Base-by-base conservation (phyloP, 2,329 filamentous ascomycete species). In the Colletotrichum tamarilloi region DNA sequence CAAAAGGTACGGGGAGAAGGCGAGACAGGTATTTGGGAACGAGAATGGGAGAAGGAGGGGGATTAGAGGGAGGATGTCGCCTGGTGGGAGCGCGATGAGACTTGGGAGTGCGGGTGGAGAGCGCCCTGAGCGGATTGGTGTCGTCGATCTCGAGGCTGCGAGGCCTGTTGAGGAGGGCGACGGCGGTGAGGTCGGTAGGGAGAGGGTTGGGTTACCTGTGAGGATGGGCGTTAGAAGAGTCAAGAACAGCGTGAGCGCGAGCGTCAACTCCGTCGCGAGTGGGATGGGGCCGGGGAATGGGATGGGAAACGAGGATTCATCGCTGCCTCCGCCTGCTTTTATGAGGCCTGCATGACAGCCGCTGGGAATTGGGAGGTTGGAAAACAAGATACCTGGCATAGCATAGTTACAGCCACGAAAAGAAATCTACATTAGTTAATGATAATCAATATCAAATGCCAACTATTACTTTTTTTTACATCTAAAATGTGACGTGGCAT, bases 81-180 rank as follows among this genome's bases (percentile, higher is more conserved):
- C 62, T 14, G 63, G 62, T 26, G 30, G 26, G 4, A 46, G 59
- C 32, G 49, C 62, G 24, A 32, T 56, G 6, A 30, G 62, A 24
- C 5, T 65, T 6, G 12, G 14, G 11, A 65, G 32, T 14, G 60
- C 38, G 14, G 56, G 32, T 12, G 30, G 35, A 14, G 53, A 60
- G 28, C 32, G n/a, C 32, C 32, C 62, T 11, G 32, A 14, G 4
- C 26, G 46, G 35, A 6, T 35, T 9, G 42, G 2, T 14, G 8
- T 22, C 12, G 46, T 56, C 4, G 70, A 73, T 28, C 5, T 73
- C 16, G 70, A 73, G 60, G 70, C 66, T 9, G 67, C 67, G 30
- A 14, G 70, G 42, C 55, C 58, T 3, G 52, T 11, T 5, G 28
- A 28, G 19, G 69, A 49, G 16, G 58, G 28, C 7, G 42, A 6